Evolutionary conservation across 345 rosid genomes (phyloP).

Genomic region (Lepidium sativum): DNA sequence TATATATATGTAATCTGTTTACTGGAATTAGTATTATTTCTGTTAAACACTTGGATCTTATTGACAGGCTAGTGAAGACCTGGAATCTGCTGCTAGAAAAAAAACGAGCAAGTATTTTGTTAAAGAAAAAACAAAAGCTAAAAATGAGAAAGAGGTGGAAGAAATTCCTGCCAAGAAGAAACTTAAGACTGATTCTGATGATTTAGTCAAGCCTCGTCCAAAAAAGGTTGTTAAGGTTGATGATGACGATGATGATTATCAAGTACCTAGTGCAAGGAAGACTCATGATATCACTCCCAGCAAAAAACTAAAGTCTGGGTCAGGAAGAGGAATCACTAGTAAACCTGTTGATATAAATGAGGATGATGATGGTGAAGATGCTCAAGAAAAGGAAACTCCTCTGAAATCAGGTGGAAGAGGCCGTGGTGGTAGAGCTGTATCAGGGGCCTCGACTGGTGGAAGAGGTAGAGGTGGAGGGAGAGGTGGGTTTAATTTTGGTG

Average conservation of each 20-base stretch:
- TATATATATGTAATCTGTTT: neutral
- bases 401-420: constrained; percentile 68
- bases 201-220: constrained; percentile 37
- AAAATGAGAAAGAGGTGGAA: constrained; percentile 45
- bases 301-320: constrained; percentile 67
- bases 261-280: constrained; percentile 37
- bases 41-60: constrained; percentile 13
- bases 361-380: constrained; percentile 49
- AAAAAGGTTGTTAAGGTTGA: constrained; percentile 46
- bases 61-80: constrained; percentile 37
- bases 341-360: constrained; percentile 41
- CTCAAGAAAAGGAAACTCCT: constrained; percentile 46
- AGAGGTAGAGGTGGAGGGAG: constrained; percentile 92
- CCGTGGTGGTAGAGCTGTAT: constrained; percentile 70
- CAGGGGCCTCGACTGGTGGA: constrained; percentile 55
- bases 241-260: constrained; percentile 65
- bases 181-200: constrained; percentile 28
- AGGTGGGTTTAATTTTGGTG: constrained; percentile 88
- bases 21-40: neutral
- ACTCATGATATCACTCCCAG: constrained; percentile 49
- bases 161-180: constrained; percentile 66
- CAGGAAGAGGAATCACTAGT: constrained; percentile 59
- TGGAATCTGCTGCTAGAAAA: constrained; percentile 50
- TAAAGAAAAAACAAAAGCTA: constrained; percentile 47
- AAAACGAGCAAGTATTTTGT: constrained; percentile 97